Base-by-base conservation (phyloP, 1,284 basidiomycete genomes). In the Malassezia japonica region DNA sequence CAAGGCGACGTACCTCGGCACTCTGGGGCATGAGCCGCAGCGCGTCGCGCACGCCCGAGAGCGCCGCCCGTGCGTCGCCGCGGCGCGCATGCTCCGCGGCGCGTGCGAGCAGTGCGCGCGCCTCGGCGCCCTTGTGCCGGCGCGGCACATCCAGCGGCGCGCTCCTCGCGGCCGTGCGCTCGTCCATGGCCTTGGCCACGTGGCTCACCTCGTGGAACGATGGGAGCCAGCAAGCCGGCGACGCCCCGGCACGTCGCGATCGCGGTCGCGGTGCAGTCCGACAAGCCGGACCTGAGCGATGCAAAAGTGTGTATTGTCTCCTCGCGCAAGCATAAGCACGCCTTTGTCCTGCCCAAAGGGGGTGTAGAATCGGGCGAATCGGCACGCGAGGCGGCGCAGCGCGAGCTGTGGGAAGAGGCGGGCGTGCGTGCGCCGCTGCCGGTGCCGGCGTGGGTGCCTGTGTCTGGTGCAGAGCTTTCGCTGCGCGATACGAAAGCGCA, bases 321-420 rank as follows among this genome's bases (percentile, higher is more conserved):
- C 2, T 68, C 65, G 12, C 55, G 67, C 15, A 71, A 71, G 48
- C 68, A 71, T 29, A 39, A 49, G 20, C 39, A 51, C 18, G 46
- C 45, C 1, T 70, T 21, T 21, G 67, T 71, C 1, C 50, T 71
- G 13, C 68, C 68, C 24, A 71, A 71, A 47, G 68, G 68, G 24
- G 68, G 68, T 3, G 50, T 70, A n/a, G 65, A 70, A 32, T 9
- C 38, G 12, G 63, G 62, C 29, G 68, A 70, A 48, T 24, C 23
- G 15, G 56, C 55, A 4, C 52, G 59, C 8, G 46, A 56, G 38
- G 64, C 67, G 12, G 68, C 68, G 1, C 28, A 54, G 4, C 46
- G 68, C 20, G 68, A 71, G 50, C 39, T 70, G 6, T 65, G 61
- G 59, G 68, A 71, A 46, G 68, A 71, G 56, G 53, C 47, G 8